A percentile compares a stretch with the other conserved stretches of the same genome.
phyloP scores from a whole-genome alignment of 2,329 filamentous ascomycete species.

The Dothideomycetidae sp. region DNA sequence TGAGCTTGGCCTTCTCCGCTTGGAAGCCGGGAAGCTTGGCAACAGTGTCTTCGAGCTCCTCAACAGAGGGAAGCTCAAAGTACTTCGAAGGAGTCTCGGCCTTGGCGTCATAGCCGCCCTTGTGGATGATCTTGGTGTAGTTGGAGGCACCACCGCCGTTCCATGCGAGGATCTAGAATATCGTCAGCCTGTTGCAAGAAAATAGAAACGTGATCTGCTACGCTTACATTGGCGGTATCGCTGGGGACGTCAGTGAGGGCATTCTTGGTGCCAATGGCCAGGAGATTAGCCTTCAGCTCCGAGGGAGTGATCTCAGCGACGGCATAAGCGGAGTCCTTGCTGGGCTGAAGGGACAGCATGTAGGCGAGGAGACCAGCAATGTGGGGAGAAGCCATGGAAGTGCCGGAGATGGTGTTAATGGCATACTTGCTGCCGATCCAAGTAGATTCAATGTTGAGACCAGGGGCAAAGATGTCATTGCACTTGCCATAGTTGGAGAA shows the following conservation, averaged over 20 bases:
- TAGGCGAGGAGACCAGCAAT: slow-evolving; percentile 94
- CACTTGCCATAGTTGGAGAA: slow-evolving; percentile 99
- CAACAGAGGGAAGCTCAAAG: slow-evolving; percentile 21
- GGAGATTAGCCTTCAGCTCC: slow-evolving; percentile 81
- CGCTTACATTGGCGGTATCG: slow-evolving; percentile 72
- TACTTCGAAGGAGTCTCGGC: slow-evolving; percentile 16
- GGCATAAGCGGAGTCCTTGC: slow-evolving; percentile 78
- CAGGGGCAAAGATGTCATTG: slow-evolving; percentile 97
- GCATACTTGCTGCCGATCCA: slow-evolving; percentile 96
- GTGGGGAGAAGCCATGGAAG: slow-evolving; percentile 97
- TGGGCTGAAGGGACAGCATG: slow-evolving; percentile 89
- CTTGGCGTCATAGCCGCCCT: slow-evolving; percentile 54
- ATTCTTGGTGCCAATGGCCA: slow-evolving; percentile 66
- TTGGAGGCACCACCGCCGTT: slow-evolving; percentile 93
- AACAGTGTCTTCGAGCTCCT: slow-evolving; percentile 33
- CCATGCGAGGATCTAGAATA: slow-evolving; percentile 66
- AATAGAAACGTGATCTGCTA: slow-evolving; percentile 17
- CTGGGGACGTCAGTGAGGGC: slow-evolving; percentile 68
- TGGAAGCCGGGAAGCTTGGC: slow-evolving; percentile 28
- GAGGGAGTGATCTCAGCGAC: slow-evolving; percentile 80
- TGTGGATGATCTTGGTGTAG: slow-evolving; percentile 67
- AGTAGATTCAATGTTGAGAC: slow-evolving; percentile 91
- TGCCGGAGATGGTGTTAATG: slow-evolving; percentile 97
- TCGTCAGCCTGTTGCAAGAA: slow-evolving; percentile 15
- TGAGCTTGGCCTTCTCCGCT: slow-evolving; percentile 25